Evolutionary conservation across 2,329 filamentous ascomycete genomes (phyloP).

Genomic region (Fusarium goolgardi): DNA sequence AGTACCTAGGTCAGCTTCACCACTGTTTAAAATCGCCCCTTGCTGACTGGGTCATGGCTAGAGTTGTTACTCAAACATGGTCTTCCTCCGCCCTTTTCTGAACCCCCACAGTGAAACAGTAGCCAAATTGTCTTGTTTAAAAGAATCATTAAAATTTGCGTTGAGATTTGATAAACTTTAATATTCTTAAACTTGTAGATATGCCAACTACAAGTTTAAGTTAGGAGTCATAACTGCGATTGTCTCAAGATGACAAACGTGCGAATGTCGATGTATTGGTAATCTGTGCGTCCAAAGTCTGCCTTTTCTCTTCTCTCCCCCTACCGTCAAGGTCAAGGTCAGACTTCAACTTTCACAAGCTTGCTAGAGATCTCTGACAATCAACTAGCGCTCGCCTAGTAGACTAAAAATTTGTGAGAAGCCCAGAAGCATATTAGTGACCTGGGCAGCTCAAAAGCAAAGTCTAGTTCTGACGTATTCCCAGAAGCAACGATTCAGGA

Average conservation of each 20-base stretch:
- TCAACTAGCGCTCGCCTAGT: slow-evolving; percentile 12
- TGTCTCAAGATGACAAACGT: not conserved
- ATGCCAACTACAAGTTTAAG: too few species aligned
- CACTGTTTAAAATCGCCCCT: slow-evolving; percentile 14
- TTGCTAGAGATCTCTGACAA: slow-evolving; percentile 4
- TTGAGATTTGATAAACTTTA: not conserved
- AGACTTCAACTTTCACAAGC: slow-evolving; percentile 20
- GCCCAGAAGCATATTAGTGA: not conserved
- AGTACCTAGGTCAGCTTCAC: slow-evolving; percentile 17
- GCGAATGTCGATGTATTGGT: not conserved
- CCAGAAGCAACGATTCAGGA: slow-evolving; percentile 32
- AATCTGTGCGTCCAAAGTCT: not conserved
- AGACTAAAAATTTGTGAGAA: slow-evolving; percentile 1
- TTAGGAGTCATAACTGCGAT: not conserved
- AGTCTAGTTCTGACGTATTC: slow-evolving; percentile 22
- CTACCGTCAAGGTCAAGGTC: not conserved
- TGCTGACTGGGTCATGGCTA: not conserved
- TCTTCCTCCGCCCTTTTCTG: slow-evolving; percentile 31
- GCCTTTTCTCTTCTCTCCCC: slow-evolving; percentile 3
- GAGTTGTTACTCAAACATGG: not conserved
- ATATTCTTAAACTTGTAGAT: too few species aligned
- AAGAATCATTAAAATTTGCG: not conserved
- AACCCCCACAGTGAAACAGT: not conserved
- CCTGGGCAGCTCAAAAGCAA: not conserved
- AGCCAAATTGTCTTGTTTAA: not conserved